Evolutionary conservation across 768 basidiomycete genomes (phyloP).

Genomic region (Russula ochroleuca): DNA sequence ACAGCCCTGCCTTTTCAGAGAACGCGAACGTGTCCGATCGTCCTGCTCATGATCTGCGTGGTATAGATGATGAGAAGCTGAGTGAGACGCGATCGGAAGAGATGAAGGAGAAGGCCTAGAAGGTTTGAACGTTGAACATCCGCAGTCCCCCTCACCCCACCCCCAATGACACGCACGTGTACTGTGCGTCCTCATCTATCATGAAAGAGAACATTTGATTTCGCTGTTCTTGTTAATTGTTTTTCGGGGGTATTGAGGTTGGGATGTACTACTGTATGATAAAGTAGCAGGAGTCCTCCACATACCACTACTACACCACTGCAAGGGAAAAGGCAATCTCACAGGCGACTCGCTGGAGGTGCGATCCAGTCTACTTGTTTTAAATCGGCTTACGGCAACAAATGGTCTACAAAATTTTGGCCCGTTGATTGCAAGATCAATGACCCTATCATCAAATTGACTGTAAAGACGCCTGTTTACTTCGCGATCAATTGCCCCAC

Average conservation of each 20-base stretch:
- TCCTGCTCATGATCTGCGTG: background rate
- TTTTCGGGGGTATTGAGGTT: background rate
- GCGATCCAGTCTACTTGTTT: background rate
- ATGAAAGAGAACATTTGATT: background rate
- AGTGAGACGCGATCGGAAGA: constrained; percentile 7
- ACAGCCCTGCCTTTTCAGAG: background rate
- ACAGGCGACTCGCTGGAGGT: background rate
- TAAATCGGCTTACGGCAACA: background rate
- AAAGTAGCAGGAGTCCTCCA: background rate
- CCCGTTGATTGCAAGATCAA: too few relatives aligned
- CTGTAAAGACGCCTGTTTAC: too few relatives aligned
- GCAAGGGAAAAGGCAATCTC: background rate
- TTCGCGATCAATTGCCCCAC: too few relatives aligned
- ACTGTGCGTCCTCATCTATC: background rate
- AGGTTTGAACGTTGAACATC: background rate
- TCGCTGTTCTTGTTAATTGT: background rate
- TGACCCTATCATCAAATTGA: too few relatives aligned
- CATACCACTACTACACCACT: background rate
- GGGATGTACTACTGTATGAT: background rate
- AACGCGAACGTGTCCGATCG: too few relatives aligned
- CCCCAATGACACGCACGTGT: background rate
- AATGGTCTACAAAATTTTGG: too few relatives aligned
- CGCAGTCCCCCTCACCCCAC: background rate
- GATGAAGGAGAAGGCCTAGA: constrained; percentile 6
- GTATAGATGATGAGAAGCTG: background rate